Base-by-base conservation (phyloP, 2,329 filamentous ascomycete species). In the Blastomyces gilchristii region DNA sequence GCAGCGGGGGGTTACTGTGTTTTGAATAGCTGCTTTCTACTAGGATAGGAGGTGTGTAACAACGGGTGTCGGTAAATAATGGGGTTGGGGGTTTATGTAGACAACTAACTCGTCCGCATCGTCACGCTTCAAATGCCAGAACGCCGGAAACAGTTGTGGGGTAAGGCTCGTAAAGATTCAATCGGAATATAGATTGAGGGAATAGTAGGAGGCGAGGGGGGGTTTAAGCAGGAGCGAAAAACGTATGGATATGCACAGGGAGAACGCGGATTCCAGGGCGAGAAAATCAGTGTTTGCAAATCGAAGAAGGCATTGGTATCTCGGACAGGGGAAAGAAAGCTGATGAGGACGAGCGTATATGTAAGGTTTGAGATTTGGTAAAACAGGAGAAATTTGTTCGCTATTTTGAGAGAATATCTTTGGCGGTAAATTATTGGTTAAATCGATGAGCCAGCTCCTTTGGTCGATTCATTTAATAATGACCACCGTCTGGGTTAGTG, bases 401-500 rank as follows among this genome's bases (percentile, higher is more conserved):
- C 31, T 31, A 45, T 16, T 49, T 47, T 31, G 28, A 2, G 28
- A 2, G 22, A 16, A 22, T 41, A n/a, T 63, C 49, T 43, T n/a
- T 31, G 52, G 39, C n/a, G 53, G 16, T 25, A 34, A 59, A 43
- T 34, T 49, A 41, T 11, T 14, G 39, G 18, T 37, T 45, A 43
- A n/a, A 39, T n/a, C 25, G 34, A 45, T 50, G 49, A 62, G 45
- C 39, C 52, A 54, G 50, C 37, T 62, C 49, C 31, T 59, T 59
- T 16, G 7, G 22, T 28, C 7, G n/a, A 47, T 47, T 47, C n/a
- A 58, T 61, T 49, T 31, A 63, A 50, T 60, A 63, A 60, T 65
- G 60, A 50, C 57, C 16, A 37, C 62, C 64, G 53, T 67, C 65
- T n/a, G 65, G 65, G 31, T 67, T 67, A 49, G 65, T 67, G 53